These are phyloP conservation scores for Apiospora koreana DNA, from an alignment of 2,329 filamentous ascomycete species.

Conservation along the genomic window DNA sequence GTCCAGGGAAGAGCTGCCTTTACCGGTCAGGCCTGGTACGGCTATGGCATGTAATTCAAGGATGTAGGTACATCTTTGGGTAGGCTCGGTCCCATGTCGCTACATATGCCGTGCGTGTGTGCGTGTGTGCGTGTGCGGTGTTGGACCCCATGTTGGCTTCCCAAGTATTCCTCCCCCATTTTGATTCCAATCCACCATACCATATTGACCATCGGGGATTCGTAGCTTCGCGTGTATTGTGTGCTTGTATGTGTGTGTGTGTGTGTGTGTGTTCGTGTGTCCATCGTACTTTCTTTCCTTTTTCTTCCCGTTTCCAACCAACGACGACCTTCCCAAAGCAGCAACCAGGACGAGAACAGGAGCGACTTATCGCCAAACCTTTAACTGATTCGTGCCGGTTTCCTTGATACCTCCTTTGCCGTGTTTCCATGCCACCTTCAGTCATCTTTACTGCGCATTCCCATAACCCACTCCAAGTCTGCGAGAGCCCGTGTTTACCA, in stretches of 20 bases:
- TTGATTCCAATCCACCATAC: neutral
- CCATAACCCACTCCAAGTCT: neutral
- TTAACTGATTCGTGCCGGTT: neutral
- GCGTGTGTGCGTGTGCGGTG: too few species aligned
- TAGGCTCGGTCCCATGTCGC: conserved; percentile 4
- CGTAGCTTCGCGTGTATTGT: neutral
- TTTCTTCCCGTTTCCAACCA: neutral
- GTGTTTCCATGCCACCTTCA: neutral
- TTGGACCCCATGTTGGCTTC: conserved; percentile 7
- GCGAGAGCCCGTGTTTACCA: neutral
- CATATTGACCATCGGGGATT: neutral
- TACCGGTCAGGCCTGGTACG: neutral
- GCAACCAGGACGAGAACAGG: neutral
- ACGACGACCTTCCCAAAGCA: neutral
- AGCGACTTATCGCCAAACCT: neutral
- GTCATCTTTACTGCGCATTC: neutral
- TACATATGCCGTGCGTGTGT: neutral
- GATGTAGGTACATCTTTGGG: neutral
- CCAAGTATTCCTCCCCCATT: neutral
- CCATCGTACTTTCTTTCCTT: neutral
- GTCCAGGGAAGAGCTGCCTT: neutral
- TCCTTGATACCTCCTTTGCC: neutral
- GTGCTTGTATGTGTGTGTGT: neutral
- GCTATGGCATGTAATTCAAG: neutral
- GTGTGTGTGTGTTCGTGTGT: neutral